Conservation (phyloP, 2,329 filamentous ascomycete species). For the Cercospora zeae-maydis region DNA sequence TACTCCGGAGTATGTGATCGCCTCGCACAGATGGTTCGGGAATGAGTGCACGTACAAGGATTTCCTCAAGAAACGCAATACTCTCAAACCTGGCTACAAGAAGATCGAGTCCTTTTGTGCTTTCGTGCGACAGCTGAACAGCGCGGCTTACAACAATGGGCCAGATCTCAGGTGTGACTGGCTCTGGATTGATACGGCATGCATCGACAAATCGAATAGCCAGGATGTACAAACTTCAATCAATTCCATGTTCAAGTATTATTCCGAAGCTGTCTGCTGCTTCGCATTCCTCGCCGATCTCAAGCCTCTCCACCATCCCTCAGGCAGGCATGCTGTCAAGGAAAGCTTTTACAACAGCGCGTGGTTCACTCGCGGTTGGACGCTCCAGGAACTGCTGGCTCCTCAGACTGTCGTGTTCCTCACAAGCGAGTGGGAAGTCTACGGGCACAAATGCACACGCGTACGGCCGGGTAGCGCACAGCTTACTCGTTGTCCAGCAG, state of each 20-base stretch:
- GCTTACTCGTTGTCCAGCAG: background rate
- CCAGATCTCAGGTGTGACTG: constrained; percentile 7
- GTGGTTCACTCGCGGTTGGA: constrained; percentile 28
- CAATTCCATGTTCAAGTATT: constrained; percentile 25
- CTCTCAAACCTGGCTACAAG: constrained; percentile 1
- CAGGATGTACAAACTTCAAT: constrained; percentile 17
- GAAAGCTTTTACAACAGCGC: constrained; percentile 10
- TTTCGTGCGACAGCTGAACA: background rate
- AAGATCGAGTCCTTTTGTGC: constrained; percentile 8
- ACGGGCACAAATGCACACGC: constrained; percentile 17
- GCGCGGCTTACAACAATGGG: background rate
- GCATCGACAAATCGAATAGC: constrained; percentile 21
- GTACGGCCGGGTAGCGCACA: background rate
- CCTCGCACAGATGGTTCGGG: constrained; percentile 14
- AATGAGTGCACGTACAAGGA: constrained; percentile 14
- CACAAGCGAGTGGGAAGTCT: constrained; percentile 12
- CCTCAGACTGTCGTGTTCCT: constrained; percentile 20
- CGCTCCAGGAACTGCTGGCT: constrained; percentile 26
- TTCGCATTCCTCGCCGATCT: constrained; percentile 21
- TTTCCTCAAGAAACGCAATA: constrained; percentile 16
- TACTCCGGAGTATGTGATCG: constrained; percentile 11
- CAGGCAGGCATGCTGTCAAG: background rate
- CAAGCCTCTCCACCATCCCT: background rate
- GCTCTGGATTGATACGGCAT: constrained; percentile 25
- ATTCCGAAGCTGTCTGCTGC: constrained; percentile 16